Evolutionary conservation across 495 filamentous ascomycete genomes (phyloP), one percentile per base, ranked within the genome.

Genomic region (Penicillium psychrofluorescens): DNA sequence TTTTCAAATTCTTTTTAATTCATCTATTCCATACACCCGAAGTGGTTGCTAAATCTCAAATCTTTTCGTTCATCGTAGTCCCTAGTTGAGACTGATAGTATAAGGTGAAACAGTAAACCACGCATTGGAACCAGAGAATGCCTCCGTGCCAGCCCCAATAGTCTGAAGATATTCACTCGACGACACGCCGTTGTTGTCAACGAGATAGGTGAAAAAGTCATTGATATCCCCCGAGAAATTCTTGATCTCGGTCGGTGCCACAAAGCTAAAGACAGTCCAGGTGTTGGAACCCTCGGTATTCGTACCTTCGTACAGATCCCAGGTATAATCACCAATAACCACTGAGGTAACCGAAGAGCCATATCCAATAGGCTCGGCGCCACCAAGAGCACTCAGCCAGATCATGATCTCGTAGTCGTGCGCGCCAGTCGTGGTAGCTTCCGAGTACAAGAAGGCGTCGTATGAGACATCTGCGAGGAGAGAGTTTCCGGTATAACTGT

Each of bases 391-490:
- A 11, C 55, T 74, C 6, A 80, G 66, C 77, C 78, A 81, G 44
- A 81, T 64, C 78, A 81, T 81, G 50, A 81, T 59, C 52, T 81
- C 78, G 56, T 77, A 78, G 35, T 68, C 56, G n/a, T 67, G 44
- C 3, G 63, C 56, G 12, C 61, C 50, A 2, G 62, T 59, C 33
- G 67, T 67, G 53, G 76, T 79, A 33, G 77, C 55, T 45, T 79
- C 72, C 50, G 78, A 77, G 11, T 72, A 63, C 5, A 80, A 73
- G 43, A 70, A 42, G 8, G 34, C 34, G 11, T 48, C 39, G 39
- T 48, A 48, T 1, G 45, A 37, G 8, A 48, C 45, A 14, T 48
- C 38, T 7, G 14, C 45, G 11, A 36, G 29, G 8, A 42, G 35
- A 11, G 37, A 27, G 12, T n/a, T 7, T 8, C 44, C 38, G 12